phyloP scores from a whole-genome alignment of 2,329 filamentous ascomycete species.

The Pseudocercospora vitis region DNA sequence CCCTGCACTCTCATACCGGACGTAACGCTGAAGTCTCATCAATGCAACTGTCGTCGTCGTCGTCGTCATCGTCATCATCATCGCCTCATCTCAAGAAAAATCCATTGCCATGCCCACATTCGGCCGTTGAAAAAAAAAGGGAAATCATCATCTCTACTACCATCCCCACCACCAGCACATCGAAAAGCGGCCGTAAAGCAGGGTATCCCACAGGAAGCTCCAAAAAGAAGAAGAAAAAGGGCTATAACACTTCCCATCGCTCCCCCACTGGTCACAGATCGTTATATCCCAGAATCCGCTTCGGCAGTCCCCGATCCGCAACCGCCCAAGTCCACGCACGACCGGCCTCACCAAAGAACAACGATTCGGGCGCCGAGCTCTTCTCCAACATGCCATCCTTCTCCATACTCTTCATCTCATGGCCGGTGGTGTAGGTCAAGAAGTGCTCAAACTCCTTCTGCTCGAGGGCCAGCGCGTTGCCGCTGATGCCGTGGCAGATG shows the following conservation, averaged over 20 bases:
- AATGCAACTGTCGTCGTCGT: conserved; percentile 1
- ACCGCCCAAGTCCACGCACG: conserved; percentile 49
- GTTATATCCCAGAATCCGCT: conserved; percentile 52
- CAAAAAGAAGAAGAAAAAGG: no score
- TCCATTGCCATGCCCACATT: no score
- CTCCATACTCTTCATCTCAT: conserved; percentile 56
- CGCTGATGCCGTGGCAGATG: conserved; percentile 63
- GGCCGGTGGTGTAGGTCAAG: conserved; percentile 57
- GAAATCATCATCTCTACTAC: no score
- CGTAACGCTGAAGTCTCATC: no score
- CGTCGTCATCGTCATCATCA: neutral
- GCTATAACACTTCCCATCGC: neutral
- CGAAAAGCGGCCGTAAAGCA: no score
- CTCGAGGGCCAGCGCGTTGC: conserved; percentile 61
- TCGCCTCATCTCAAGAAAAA: neutral
- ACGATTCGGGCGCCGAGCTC: conserved; percentile 50
- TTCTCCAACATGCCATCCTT: conserved; percentile 55
- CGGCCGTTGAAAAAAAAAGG: no score
- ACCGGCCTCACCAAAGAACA: conserved; percentile 49
- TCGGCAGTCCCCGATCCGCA: conserved; percentile 46
- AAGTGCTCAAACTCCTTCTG: conserved; percentile 57
- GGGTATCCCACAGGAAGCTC: no score
- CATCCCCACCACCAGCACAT: no score
- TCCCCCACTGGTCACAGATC: conserved; percentile 42
- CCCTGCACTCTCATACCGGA: neutral